Evolutionary conservation across 2,329 filamentous ascomycete genomes (phyloP).

Genomic region (Achaetomium macrosporum): DNA sequence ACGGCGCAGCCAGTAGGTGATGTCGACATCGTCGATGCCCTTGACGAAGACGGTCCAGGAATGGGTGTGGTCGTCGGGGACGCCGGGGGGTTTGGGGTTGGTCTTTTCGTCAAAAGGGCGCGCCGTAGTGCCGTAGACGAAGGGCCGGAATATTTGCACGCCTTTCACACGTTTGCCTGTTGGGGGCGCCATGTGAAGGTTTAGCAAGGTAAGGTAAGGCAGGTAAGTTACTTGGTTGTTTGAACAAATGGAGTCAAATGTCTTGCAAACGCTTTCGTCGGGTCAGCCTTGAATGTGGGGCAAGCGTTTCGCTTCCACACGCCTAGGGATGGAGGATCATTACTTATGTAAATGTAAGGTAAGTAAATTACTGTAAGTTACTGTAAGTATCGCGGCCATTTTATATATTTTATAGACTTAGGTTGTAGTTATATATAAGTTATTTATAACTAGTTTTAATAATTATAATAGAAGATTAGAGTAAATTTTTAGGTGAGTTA

Average conservation of each 20-base stretch:
- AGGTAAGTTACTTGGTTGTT: too few relatives aligned
- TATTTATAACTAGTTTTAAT: too few relatives aligned
- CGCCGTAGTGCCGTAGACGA: conserved; percentile 75
- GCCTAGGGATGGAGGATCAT: not conserved
- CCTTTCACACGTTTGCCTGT: conserved; percentile 61
- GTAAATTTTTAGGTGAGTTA: too few relatives aligned
- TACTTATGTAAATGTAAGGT: not conserved
- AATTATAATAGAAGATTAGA: too few relatives aligned
- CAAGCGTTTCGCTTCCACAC: not conserved
- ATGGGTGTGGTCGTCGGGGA: conserved; percentile 89
- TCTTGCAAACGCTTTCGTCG: not conserved
- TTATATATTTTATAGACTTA: too few relatives aligned
- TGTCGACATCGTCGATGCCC: conserved; percentile 80
- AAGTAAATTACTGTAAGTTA: too few relatives aligned
- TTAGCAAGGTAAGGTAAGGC: conserved; percentile 1
- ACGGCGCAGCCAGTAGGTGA: conserved; percentile 92
- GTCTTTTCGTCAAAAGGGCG: conserved; percentile 69
- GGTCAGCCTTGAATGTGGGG: conserved; percentile 21
- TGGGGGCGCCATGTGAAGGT: conserved; percentile 50
- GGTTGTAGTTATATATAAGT: too few relatives aligned
- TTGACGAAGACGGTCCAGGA: conserved; percentile 94
- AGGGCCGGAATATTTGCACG: conserved; percentile 58
- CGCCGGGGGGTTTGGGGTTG: conserved; percentile 68
- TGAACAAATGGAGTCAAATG: too few relatives aligned
- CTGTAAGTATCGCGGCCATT: too few relatives aligned